phyloP scores from a whole-genome alignment of 2,329 filamentous ascomycete genomes.

The Pseudopyrenochaeta lycopersici region DNA sequence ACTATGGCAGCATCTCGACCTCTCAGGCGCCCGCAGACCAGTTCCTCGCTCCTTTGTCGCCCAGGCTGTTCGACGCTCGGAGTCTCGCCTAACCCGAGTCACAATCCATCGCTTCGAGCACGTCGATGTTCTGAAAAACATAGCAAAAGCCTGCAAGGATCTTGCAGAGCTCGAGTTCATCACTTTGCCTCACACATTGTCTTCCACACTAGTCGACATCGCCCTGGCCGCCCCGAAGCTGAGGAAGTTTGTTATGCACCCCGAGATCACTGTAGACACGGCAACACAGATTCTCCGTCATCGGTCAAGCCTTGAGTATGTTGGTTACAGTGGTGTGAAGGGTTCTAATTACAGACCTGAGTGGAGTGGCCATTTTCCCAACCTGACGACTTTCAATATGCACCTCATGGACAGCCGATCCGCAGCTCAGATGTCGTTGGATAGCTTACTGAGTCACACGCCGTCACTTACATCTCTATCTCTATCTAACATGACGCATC shows the following conservation, averaged over 20 bases:
- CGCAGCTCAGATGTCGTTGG: not conserved
- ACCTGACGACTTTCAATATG: slow-evolving; percentile 34
- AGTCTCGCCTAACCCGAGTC: slow-evolving; percentile 45
- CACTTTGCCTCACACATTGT: slow-evolving; percentile 28
- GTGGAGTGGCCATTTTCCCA: slow-evolving; percentile 37
- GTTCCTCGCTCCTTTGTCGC: slow-evolving; percentile 55
- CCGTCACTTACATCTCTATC: slow-evolving; percentile 23
- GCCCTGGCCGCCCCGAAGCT: slow-evolving; percentile 33
- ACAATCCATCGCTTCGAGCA: slow-evolving; percentile 49
- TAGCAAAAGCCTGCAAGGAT: slow-evolving; percentile 48
- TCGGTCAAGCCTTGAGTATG: slow-evolving; percentile 33
- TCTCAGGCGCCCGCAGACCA: slow-evolving; percentile 55
- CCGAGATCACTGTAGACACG: slow-evolving; percentile 35
- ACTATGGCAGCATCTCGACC: slow-evolving; percentile 64
- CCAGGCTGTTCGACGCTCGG: slow-evolving; percentile 52
- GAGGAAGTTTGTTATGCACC: slow-evolving; percentile 35
- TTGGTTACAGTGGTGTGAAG: slow-evolving; percentile 25
- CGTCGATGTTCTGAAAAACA: slow-evolving; percentile 51
- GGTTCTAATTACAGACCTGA: not conserved
- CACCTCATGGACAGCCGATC: not conserved
- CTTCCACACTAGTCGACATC: slow-evolving; percentile 42
- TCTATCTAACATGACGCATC: slow-evolving; percentile 12
- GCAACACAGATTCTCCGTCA: slow-evolving; percentile 38
- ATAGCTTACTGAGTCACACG: slow-evolving; percentile 13
- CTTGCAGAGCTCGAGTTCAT: slow-evolving; percentile 46